phyloP scores from a whole-genome alignment of 306 rosid species.

The Hippophae gyantsensis region DNA sequence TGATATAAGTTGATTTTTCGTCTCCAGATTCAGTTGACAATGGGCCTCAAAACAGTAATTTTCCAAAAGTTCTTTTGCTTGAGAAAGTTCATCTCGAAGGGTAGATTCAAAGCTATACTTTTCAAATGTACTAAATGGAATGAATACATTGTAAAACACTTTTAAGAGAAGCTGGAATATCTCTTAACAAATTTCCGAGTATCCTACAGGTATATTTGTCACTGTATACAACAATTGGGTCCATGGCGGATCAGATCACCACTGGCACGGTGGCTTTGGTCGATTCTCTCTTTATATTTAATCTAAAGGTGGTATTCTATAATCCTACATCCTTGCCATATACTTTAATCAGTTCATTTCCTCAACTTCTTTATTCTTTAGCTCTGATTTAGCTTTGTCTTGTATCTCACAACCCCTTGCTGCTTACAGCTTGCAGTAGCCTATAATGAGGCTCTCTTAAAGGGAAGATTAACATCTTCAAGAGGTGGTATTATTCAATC shows the following conservation, averaged over 20 bases:
- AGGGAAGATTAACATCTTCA: slow-evolving; percentile 46
- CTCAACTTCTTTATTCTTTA: not conserved
- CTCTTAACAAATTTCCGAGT: not conserved
- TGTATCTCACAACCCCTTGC: slow-evolving; percentile 7
- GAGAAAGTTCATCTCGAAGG: too few relatives aligned
- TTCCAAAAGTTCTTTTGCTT: too few relatives aligned
- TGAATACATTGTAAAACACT: too few relatives aligned
- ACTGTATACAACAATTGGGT: slow-evolving; percentile 60
- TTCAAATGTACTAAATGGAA: too few relatives aligned
- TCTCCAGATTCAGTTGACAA: too few relatives aligned
- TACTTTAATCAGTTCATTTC: not conserved
- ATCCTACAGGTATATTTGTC: slow-evolving; percentile 73
- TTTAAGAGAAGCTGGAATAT: too few relatives aligned
- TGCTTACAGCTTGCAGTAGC: slow-evolving; percentile 72
- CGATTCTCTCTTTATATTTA: slow-evolving; percentile 64
- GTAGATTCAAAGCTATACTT: too few relatives aligned
- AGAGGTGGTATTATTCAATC: slow-evolving; percentile 76
- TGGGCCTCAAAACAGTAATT: too few relatives aligned
- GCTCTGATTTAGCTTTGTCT: not conserved
- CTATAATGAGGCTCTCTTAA: slow-evolving; percentile 66
- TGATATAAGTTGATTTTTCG: slow-evolving; percentile 2
- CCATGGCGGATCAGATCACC: slow-evolving; percentile 69
- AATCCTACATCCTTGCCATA: not conserved
- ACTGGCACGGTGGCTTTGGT: slow-evolving; percentile 44
- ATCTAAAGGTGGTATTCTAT: slow-evolving; percentile 51